Evolutionary conservation across 257 asterid genomes (phyloP), one percentile per base, ranked within the genome.

Genomic region (Solanum paucissectum): DNA sequence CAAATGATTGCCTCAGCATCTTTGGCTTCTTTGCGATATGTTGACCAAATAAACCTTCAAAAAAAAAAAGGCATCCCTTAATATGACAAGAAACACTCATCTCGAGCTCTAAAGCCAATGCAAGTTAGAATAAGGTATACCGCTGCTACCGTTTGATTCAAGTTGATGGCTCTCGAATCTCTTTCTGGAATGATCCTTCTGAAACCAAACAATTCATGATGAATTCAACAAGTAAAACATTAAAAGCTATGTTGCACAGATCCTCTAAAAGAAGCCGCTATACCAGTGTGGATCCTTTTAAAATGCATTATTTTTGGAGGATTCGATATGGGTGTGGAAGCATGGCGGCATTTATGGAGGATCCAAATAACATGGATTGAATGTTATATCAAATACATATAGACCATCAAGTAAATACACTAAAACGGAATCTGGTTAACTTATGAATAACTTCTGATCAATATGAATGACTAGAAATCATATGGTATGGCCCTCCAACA

Each of bases 31-130:
- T 98, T 82, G 87, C 44, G 62, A 89, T 86, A 88, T 94, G 95
- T 87, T 94, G 98, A 90, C 96, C 97, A 89, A 93, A 91, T 88
- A 94, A 90, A 92, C 99, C 98, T 96, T 91, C 91, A 93, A 16
- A 89, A 86, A 86, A 83, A 44, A 84, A 46, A 89, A 55, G 16
- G 87, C 75, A 42, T 72, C 83, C 84, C 33, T 84, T 79, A 84
- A 25, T 86, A 90, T 89, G 64, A 91, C 87, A 40, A 62, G 32
- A 32, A 52, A 72, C 86, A 55, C 37, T 85, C 76, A 82, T 83
- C 66, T 23, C 82, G 36, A 84, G 87, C 62, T 46, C 76, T 89
- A 77, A 73, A 46, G 66, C 82, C 87, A 88, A 84, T 84, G 86
- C 55, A 37, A 29, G 81, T 74, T 58, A 37, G 55, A 87, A 88